Evolutionary conservation across 768 basidiomycete species (phyloP).

Genomic region (Leccinum obscurum): DNA sequence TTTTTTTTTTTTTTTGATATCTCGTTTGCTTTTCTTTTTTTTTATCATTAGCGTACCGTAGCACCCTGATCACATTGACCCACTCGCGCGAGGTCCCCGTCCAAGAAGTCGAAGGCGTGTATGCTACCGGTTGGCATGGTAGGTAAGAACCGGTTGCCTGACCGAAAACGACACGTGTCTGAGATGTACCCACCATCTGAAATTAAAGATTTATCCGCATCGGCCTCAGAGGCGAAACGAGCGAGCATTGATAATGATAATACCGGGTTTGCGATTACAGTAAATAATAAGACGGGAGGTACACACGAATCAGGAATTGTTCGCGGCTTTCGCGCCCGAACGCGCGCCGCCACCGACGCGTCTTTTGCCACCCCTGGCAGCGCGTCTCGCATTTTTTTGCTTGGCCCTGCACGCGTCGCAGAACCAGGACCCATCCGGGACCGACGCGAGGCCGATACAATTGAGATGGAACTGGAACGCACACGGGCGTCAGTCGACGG

Average conservation of each 20-base stretch:
- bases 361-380: slow-evolving; percentile 54
- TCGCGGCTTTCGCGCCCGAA: slow-evolving; percentile 31
- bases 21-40: not conserved
- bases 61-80: not conserved
- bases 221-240: too few relatives aligned
- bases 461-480: slow-evolving; percentile 69
- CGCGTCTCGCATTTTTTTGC: slow-evolving; percentile 49
- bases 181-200: not conserved
- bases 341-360: slow-evolving; percentile 39
- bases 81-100: not conserved
- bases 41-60: not conserved
- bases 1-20: slow-evolving; percentile 8
- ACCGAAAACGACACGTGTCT: not conserved
- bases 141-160: not conserved
- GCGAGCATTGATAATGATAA: not conserved
- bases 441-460: slow-evolving; percentile 66
- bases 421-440: slow-evolving; percentile 75
- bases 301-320: slow-evolving; percentile 26
- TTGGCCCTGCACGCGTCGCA: slow-evolving; percentile 67
- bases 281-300: slow-evolving; percentile 22
- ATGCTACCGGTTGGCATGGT: not conserved
- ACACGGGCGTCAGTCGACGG: slow-evolving; percentile 3
- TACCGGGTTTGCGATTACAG: slow-evolving; percentile 18
- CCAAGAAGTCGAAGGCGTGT: not conserved
- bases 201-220: too few relatives aligned